Conservation (phyloP, 257 asterid species). For the Solanum paucissectum region DNA sequence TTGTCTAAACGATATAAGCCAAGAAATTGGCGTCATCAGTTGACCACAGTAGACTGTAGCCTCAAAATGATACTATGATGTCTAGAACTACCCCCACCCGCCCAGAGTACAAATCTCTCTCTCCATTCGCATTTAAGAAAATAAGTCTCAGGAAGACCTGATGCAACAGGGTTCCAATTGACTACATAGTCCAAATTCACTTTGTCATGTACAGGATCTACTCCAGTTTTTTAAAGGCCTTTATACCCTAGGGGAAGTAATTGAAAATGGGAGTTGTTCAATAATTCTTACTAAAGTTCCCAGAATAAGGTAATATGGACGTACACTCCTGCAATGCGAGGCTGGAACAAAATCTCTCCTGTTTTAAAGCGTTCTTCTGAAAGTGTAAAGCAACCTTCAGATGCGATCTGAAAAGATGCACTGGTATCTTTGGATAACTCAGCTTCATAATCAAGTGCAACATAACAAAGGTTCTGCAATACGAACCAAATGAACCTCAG, state of each 20-base stretch:
- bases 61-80: background rate
- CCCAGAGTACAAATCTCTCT: background rate
- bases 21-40: background rate
- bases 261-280: background rate
- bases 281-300: conserved; percentile 3
- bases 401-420: conserved; percentile 54
- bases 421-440: conserved; percentile 62
- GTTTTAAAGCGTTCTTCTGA: conserved; percentile 92
- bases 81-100: background rate
- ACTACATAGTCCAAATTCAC: background rate
- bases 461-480: conserved; percentile 85
- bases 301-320: conserved; percentile 24
- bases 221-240: background rate
- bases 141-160: background rate
- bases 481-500: conserved; percentile 8
- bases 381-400: conserved; percentile 56
- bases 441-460: conserved; percentile 85
- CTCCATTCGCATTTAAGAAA: background rate
- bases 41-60: background rate
- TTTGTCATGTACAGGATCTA: background rate
- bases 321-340: conserved; percentile 84
- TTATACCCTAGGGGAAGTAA: background rate
- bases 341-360: conserved; percentile 87
- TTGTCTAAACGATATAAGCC: background rate
- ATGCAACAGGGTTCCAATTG: background rate